Evolutionary conservation across 768 basidiomycete species (phyloP).

Genomic region (Mycena leptocephala): DNA sequence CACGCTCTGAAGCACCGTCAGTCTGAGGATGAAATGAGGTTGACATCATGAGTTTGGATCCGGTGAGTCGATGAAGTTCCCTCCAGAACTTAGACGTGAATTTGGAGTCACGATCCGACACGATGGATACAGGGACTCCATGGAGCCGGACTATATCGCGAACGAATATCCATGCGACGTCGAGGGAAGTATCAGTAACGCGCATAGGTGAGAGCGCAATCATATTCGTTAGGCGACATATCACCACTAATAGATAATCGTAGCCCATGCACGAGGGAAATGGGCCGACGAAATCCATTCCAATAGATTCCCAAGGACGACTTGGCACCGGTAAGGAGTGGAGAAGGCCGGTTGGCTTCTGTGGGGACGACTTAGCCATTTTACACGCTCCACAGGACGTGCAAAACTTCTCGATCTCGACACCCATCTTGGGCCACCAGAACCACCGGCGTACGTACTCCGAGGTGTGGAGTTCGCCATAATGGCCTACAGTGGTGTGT

Average conservation of each 20-base stretch:
- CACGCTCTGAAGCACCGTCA: no score
- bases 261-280: not conserved
- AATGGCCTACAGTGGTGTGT: conserved; percentile 41
- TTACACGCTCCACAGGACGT: not conserved
- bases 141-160: not conserved
- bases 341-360: not conserved
- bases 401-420: conserved; percentile 30
- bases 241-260: not conserved
- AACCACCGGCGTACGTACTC: conserved; percentile 43
- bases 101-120: no score
- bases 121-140: no score
- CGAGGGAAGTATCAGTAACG: no score
- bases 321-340: not conserved
- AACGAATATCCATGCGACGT: no score
- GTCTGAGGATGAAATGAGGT: no score
- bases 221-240: conserved; percentile 1
- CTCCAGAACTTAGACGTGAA: no score
- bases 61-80: no score
- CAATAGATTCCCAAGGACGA: conserved; percentile 38
- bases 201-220: not conserved
- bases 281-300: conserved; percentile 3
- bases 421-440: conserved; percentile 33
- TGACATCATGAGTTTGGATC: no score
- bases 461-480: conserved; percentile 38
- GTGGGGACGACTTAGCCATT: not conserved